Base-by-base conservation (phyloP, 2,329 filamentous ascomycete species). In the Colletotrichum incanum region DNA sequence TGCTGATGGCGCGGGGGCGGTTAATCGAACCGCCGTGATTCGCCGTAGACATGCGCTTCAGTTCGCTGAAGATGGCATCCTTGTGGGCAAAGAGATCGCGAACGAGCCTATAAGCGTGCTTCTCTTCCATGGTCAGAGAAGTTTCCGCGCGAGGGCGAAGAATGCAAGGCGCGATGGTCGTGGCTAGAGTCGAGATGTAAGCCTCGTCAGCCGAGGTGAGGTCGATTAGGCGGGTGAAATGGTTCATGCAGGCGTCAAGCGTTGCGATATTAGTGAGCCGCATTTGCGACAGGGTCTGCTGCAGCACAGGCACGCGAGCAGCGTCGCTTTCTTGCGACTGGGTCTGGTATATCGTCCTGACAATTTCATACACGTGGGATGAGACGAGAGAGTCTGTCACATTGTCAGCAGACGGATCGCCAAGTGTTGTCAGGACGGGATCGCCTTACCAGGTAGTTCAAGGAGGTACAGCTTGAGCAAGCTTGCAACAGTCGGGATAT, bases 211-310 rank as follows among this genome's bases (percentile, higher is more conserved):
- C 96, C 18, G 96, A 98, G 2, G 96, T 99, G 74, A 99, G 88
- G 81, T 99, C 96, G 79, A 99, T 97, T 72, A 99, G 87, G 73
- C 96, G 93, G 49, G 96, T 98, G 81, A 99, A 98, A 84, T 99
- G 96, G 76, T 97, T 98, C 88, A 97, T 97, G 80, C 98, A 93
- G 50, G 96, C 96, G 82, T 99, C 96, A 72, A 99, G 91, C n/a
- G 96, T 98, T 59, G 96, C 96, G 82, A 99, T 99, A 82, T 99
- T 99, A 75, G 96, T 95, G 68, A 99, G 91, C 73, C 96, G 93
- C 68, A 99, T 90, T 81, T 98, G 95, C 49, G 95, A 96, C 67
- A 99, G 92, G 0, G 96, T 98, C 77, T 96, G 97, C 82, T 99
- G 96, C 43, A 99, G 90, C 73, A 98, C 94, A 66, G 95, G 93